Evolutionary conservation across 345 rosid genomes (phyloP).

Genomic region (Rubroshorea leprosula): DNA sequence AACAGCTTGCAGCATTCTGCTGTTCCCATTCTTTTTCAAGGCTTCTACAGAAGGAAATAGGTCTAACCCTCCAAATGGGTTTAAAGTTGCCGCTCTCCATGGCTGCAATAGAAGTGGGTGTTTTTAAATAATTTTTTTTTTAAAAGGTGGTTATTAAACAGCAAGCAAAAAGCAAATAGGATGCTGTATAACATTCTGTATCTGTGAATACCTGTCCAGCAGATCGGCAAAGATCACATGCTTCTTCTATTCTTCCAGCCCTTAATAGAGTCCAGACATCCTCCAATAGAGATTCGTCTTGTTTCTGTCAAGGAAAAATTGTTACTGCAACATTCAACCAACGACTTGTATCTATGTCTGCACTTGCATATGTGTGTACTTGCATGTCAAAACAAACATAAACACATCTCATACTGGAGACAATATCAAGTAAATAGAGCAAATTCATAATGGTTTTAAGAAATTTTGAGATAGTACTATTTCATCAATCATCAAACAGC

Average conservation of each 20-base stretch:
- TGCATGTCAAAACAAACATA: not conserved
- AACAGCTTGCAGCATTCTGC: conserved; percentile 75
- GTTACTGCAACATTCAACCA: conserved; percentile 14
- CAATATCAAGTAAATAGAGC: not conserved
- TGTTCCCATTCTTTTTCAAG: conserved; percentile 69
- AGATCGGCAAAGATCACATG: conserved; percentile 86
- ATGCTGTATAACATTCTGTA: not conserved
- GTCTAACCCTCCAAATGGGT: conserved; percentile 82
- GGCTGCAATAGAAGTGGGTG: conserved; percentile 41
- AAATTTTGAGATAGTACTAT: conserved; percentile 39
- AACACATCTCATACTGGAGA: not conserved
- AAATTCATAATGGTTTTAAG: conserved; percentile 1
- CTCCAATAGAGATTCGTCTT: conserved; percentile 91
- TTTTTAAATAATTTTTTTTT: not conserved
- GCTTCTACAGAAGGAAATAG: conserved; percentile 84
- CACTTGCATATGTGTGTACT: not conserved
- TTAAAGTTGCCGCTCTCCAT: conserved; percentile 92
- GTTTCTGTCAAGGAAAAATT: conserved; percentile 51
- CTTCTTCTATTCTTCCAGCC: conserved; percentile 94
- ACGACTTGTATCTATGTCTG: not conserved
- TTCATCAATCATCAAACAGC: conserved; percentile 80
- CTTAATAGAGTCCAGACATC: conserved; percentile 91
- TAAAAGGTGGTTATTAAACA: not conserved
- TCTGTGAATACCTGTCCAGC: conserved; percentile 79
- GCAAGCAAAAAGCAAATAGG: not conserved